Evolutionary conservation across 2,329 filamentous ascomycete species (phyloP).

Genomic region (Stagonosporopsis vannaccii): DNA sequence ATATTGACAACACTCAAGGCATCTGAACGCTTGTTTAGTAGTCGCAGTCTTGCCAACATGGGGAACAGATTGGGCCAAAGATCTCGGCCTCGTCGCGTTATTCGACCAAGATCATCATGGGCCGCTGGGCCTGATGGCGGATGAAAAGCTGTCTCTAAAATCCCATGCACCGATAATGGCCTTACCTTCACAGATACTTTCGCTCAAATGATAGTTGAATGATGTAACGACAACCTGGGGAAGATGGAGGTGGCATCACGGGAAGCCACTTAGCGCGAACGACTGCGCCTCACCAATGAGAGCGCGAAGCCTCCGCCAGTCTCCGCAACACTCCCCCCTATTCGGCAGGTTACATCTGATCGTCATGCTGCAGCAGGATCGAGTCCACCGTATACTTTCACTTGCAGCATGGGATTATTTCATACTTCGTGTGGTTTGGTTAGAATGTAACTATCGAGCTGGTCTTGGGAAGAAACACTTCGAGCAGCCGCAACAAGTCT

Average conservation of each 20-base stretch:
- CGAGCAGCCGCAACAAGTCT: too few species aligned
- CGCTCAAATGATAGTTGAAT: neutral
- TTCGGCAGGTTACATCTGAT: slow-evolving; percentile 1
- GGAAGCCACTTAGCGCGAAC: neutral
- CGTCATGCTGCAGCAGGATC: neutral
- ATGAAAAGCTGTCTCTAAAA: too few species aligned
- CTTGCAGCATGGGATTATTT: neutral
- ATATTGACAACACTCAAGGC: too few species aligned
- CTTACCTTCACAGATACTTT: too few species aligned
- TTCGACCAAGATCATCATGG: too few species aligned
- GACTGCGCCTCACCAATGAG: neutral
- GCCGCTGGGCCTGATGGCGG: too few species aligned
- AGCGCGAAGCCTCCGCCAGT: neutral
- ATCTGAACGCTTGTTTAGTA: too few species aligned
- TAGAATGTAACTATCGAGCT: neutral
- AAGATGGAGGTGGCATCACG: neutral
- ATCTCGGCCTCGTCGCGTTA: too few species aligned
- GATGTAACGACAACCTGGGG: neutral
- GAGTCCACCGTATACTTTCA: neutral
- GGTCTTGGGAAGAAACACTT: too few species aligned
- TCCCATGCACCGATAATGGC: too few species aligned
- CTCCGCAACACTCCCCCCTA: neutral
- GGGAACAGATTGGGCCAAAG: too few species aligned
- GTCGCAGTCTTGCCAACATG: too few species aligned
- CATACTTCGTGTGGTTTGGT: neutral